Evolutionary conservation across 1,284 basidiomycete species (phyloP).

Genomic region (Ganoderma lingzhi): DNA sequence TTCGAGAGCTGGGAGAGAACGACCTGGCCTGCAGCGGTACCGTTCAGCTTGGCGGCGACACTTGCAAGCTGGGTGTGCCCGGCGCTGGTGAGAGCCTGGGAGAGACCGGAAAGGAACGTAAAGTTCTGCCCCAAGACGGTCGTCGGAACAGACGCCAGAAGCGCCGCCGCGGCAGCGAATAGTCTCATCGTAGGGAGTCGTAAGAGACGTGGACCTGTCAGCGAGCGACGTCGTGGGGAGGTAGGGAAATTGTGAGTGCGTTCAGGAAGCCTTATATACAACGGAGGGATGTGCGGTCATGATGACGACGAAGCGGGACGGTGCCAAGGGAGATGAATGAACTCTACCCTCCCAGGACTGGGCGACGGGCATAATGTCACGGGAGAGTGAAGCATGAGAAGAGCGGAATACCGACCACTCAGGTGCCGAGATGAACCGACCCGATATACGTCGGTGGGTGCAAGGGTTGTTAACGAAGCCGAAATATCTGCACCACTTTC

Average conservation of each 20-base stretch:
- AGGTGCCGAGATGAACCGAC: neutral
- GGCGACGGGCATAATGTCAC: neutral
- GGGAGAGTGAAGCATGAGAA: neutral
- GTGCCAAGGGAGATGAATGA: neutral
- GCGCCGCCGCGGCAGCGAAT: slow-evolving; percentile 26
- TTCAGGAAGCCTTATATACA: neutral
- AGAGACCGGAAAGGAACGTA: slow-evolving; percentile 44
- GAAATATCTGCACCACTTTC: neutral
- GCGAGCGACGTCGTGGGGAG: too few relatives aligned
- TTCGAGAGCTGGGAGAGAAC: slow-evolving; percentile 51
- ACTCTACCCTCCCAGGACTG: neutral
- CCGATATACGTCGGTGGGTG: neutral
- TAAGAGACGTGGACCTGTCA: neutral
- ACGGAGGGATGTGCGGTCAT: neutral
- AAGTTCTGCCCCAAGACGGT: slow-evolving; percentile 40
- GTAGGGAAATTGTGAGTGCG: neutral
- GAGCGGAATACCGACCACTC: neutral
- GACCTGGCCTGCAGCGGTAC: slow-evolving; percentile 50
- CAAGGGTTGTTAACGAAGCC: neutral
- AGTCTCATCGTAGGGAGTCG: slow-evolving; percentile 29
- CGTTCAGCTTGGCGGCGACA: slow-evolving; percentile 48
- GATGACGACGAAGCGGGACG: neutral
- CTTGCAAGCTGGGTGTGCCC: slow-evolving; percentile 51
- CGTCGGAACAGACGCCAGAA: slow-evolving; percentile 34
- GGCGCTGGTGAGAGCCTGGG: slow-evolving; percentile 42